A percentile compares a stretch with the other conserved stretches of the same genome.
These are phyloP conservation scores for Plasmodium knowlesi DNA, from an alignment of 169 alveolate species.

Conservation along the genomic window DNA sequence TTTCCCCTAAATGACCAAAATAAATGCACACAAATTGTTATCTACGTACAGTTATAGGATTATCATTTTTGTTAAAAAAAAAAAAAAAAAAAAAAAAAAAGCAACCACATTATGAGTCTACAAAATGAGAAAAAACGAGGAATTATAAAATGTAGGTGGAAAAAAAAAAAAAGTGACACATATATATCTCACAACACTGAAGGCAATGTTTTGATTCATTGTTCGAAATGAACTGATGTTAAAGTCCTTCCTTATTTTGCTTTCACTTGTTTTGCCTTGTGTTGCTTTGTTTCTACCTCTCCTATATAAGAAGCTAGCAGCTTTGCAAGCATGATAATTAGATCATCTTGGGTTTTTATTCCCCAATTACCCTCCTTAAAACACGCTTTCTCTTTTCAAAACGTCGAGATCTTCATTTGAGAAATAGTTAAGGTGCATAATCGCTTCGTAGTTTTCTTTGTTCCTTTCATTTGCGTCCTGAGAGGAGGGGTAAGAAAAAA, in stretches of 20 bases:
- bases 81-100: neutral
- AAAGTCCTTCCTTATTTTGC: neutral
- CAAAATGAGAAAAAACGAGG: conserved; percentile 8
- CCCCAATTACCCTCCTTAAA: neutral
- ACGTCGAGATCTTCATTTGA: conserved; percentile 59
- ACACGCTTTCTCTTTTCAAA: conserved; percentile 52
- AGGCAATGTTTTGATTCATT: neutral
- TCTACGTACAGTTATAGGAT: neutral
- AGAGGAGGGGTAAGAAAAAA: neutral
- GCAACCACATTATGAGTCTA: neutral
- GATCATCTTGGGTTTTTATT: neutral
- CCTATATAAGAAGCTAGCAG: neutral
- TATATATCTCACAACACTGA: neutral
- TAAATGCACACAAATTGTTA: neutral
- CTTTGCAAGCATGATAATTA: neutral
- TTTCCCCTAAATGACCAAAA: neutral
- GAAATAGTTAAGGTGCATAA: conserved; percentile 63
- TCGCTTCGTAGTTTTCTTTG: conserved; percentile 41
- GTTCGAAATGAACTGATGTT: neutral
- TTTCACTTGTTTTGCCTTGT: neutral
- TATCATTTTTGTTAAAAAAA: neutral
- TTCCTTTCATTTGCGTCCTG: conserved; percentile 48
- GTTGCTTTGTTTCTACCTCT: neutral
- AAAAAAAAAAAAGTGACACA: neutral
- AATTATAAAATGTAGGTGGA: neutral